Conservation (phyloP, 1,284 basidiomycete genomes). For the Pseudozyma tsukubaensis region DNA sequence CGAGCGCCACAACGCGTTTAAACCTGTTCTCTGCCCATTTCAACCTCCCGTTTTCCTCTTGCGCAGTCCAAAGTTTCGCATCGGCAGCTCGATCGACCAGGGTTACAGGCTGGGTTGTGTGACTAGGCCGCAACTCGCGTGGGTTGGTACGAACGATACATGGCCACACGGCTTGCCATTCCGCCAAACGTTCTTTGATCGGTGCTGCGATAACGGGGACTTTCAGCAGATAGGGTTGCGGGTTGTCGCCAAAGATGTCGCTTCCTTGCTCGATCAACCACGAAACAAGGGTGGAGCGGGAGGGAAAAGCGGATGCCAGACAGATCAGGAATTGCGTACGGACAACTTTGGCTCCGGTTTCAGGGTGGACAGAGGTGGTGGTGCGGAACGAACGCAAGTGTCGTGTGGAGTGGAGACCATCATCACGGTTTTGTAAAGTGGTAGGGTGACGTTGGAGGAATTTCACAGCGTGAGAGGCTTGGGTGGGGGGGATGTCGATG, state of each 20-base stretch:
- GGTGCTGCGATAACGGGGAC: slow-evolving; percentile 81
- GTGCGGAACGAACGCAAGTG: slow-evolving; percentile 57
- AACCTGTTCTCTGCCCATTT: slow-evolving; percentile 39
- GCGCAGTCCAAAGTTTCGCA: slow-evolving; percentile 27
- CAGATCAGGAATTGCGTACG: slow-evolving; percentile 47
- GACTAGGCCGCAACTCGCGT: slow-evolving; percentile 24
- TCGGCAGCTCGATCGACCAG: slow-evolving; percentile 56
- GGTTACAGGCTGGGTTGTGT: slow-evolving; percentile 13
- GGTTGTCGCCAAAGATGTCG: slow-evolving; percentile 16
- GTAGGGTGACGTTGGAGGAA: slow-evolving; percentile 37
- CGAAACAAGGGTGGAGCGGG: slow-evolving; percentile 13
- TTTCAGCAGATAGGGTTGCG: slow-evolving; percentile 70
- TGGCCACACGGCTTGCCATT: slow-evolving; percentile 69
- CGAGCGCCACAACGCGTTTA: slow-evolving; percentile 37
- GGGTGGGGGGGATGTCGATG: slow-evolving; percentile 76
- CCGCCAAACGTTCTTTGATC: slow-evolving; percentile 76
- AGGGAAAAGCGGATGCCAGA: slow-evolving; percentile 22
- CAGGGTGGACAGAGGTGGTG: slow-evolving; percentile 9
- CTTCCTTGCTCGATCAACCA: slow-evolving; percentile 19
- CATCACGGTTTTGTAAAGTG: slow-evolving; percentile 40
- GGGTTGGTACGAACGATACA: slow-evolving; percentile 55
- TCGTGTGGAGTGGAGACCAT: slow-evolving; percentile 45
- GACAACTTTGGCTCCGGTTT: slow-evolving; percentile 1
- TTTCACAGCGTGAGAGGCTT: slow-evolving; percentile 41
- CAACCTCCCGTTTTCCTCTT: slow-evolving; percentile 10